Conservation (phyloP, 805 yeast species). For the Hemisphaericaspora nanyangensis region DNA sequence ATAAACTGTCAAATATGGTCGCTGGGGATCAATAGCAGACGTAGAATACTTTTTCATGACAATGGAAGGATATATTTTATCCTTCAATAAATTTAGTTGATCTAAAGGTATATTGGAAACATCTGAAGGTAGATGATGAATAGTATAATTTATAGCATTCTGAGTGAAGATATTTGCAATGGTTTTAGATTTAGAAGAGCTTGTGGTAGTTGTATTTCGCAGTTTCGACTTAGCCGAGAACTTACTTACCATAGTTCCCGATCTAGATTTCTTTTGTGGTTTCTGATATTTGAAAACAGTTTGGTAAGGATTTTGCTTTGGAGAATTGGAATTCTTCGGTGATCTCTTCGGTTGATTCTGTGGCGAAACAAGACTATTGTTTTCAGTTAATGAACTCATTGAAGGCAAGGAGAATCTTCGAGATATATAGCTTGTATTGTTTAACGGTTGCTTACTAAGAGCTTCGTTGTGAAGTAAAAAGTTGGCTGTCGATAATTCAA, state of each 20-base stretch:
- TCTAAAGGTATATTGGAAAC: conserved; percentile 5
- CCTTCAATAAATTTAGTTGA: conserved; percentile 4
- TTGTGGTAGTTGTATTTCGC: not conserved
- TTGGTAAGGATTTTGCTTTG: not conserved
- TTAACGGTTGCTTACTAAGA: too few species aligned
- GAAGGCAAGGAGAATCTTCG: not conserved
- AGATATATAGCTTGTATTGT: not conserved
- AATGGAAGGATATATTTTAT: conserved; percentile 16
- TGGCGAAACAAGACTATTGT: not conserved
- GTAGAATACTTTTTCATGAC: conserved; percentile 59
- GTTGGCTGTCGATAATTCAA: not conserved
- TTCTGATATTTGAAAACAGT: conserved; percentile 1
- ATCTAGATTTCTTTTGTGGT: not conserved
- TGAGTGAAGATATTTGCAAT: not conserved
- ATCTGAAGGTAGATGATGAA: conserved; percentile 7
- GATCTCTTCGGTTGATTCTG: not conserved
- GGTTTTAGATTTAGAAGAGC: not conserved
- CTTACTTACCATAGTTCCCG: not conserved
- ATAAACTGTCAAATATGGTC: conserved; percentile 64
- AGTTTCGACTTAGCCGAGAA: not conserved
- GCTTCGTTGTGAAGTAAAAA: not conserved
- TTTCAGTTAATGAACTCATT: not conserved
- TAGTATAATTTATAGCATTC: conserved; percentile 11
- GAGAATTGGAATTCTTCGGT: not conserved
- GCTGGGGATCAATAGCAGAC: conserved; percentile 56